phyloP scores from a whole-genome alignment of 2,329 filamentous ascomycete species.

The Coleophoma cylindrospora region DNA sequence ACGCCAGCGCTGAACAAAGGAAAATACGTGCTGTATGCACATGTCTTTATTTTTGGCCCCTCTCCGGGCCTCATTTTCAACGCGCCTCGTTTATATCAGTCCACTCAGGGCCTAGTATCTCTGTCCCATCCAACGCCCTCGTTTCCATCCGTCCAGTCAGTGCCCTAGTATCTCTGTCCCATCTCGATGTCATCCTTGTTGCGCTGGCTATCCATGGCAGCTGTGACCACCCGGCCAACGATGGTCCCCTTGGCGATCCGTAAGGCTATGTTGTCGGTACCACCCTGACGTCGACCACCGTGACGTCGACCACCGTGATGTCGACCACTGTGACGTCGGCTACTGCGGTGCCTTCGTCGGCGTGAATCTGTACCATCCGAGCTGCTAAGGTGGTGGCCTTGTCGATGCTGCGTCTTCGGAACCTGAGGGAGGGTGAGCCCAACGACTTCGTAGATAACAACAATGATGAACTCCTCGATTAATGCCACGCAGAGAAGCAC shows the following conservation, averaged over 20 bases:
- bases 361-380: slow-evolving; percentile 1
- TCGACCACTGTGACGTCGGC: not conserved
- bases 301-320: not conserved
- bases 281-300: not conserved
- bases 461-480: slow-evolving; percentile 43
- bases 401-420: not conserved
- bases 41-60: too few species aligned
- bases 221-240: slow-evolving; percentile 19
- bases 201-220: not conserved
- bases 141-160: too few species aligned
- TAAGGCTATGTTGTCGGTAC: slow-evolving; percentile 6
- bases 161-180: not conserved
- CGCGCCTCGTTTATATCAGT: too few species aligned
- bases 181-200: slow-evolving; percentile 4
- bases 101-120: too few species aligned
- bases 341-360: too few species aligned
- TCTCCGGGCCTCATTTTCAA: too few species aligned
- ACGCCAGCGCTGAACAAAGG: too few species aligned
- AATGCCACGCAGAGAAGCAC: slow-evolving; percentile 41
- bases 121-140: too few species aligned
- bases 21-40: too few species aligned
- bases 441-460: slow-evolving; percentile 34
- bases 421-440: slow-evolving; percentile 33
- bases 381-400: slow-evolving; percentile 1
- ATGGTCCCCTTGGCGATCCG: slow-evolving; percentile 20